Evolutionary conservation across 2,329 filamentous ascomycete species (phyloP).

Genomic region (Aspergillus cejpii): DNA sequence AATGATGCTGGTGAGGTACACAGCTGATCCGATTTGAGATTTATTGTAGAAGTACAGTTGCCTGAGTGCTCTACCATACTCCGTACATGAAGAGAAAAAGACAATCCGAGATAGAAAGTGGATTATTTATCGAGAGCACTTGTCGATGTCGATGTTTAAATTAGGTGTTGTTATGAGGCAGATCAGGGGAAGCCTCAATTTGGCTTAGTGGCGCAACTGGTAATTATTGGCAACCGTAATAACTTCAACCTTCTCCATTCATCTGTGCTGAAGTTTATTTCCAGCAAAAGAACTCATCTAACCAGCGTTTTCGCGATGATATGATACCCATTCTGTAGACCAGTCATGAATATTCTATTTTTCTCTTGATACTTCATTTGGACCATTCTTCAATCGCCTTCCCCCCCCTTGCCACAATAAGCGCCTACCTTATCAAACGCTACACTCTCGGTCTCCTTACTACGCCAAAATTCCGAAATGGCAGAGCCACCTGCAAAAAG

Average conservation of each 20-base stretch:
- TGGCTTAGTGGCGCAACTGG: constrained; percentile 16
- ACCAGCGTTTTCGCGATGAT: neutral
- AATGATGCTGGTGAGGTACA: too few relatives aligned
- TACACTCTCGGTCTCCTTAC: neutral
- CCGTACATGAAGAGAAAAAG: too few relatives aligned
- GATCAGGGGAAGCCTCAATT: neutral
- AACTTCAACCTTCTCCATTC: constrained; percentile 19
- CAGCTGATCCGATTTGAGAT: too few relatives aligned
- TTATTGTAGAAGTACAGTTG: too few relatives aligned
- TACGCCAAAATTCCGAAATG: constrained; percentile 35
- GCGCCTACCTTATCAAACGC: neutral
- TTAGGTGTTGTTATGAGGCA: too few relatives aligned
- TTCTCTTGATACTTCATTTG: neutral
- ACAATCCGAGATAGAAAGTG: too few relatives aligned
- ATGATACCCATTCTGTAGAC: constrained; percentile 9
- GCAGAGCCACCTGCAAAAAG: constrained; percentile 50
- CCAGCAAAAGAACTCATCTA: neutral
- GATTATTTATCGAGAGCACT: too few relatives aligned
- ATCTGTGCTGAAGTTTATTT: constrained; percentile 4
- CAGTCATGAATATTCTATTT: neutral
- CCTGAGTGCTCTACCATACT: too few relatives aligned
- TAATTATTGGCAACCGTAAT: constrained; percentile 22
- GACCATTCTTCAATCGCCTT: neutral
- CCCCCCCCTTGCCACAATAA: neutral
- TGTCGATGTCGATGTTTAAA: too few relatives aligned